phyloP scores from a whole-genome alignment of 2,329 filamentous ascomycete species.

The Diaporthe citriasiana region DNA sequence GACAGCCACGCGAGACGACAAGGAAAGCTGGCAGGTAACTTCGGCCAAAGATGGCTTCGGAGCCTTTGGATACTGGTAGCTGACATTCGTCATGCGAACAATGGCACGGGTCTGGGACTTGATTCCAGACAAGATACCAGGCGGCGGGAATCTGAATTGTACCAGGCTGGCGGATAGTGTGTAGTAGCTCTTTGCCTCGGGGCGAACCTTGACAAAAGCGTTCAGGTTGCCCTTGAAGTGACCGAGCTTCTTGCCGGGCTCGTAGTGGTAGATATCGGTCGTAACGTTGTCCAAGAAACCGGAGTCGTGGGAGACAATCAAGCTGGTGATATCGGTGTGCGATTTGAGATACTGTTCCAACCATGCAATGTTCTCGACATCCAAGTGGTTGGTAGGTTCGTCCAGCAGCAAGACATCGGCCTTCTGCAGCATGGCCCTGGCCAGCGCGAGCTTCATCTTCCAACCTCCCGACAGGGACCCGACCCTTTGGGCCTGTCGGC shows the following conservation, averaged over 20 bases:
- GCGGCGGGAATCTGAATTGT: slow-evolving; percentile 98
- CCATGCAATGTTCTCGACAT: slow-evolving; percentile 97
- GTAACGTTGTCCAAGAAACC: slow-evolving; percentile 97
- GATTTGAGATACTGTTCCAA: slow-evolving; percentile 93
- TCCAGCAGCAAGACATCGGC: slow-evolving; percentile 97
- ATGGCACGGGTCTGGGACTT: slow-evolving; percentile 96
- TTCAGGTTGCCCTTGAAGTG: slow-evolving; percentile 87
- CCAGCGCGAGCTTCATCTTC: slow-evolving; percentile 99
- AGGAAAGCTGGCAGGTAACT: slow-evolving; percentile 86
- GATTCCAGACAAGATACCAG: slow-evolving; percentile 93
- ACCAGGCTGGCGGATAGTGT: slow-evolving; percentile 89
- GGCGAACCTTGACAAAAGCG: slow-evolving; percentile 88
- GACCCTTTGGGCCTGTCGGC: slow-evolving; percentile 89
- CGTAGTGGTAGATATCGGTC: slow-evolving; percentile 99
- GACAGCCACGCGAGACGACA: slow-evolving; percentile 95
- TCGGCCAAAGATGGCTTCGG: slow-evolving; percentile 89
- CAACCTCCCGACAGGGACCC: slow-evolving; percentile 97
- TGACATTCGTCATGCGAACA: slow-evolving; percentile 92
- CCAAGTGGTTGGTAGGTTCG: slow-evolving; percentile 98
- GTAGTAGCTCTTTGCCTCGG: slow-evolving; percentile 98
- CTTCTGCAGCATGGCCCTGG: slow-evolving; percentile 94
- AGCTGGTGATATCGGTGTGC: slow-evolving; percentile 95
- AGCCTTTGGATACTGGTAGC: slow-evolving; percentile 93
- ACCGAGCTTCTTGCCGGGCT: slow-evolving; percentile 92
- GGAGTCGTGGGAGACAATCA: slow-evolving; percentile 99